A percentile compares a stretch with the other conserved stretches of the same genome.
Evolutionary conservation across 352 stramenopile species (phyloP).

Genomic region (Phytophthora gonapodyides): DNA sequence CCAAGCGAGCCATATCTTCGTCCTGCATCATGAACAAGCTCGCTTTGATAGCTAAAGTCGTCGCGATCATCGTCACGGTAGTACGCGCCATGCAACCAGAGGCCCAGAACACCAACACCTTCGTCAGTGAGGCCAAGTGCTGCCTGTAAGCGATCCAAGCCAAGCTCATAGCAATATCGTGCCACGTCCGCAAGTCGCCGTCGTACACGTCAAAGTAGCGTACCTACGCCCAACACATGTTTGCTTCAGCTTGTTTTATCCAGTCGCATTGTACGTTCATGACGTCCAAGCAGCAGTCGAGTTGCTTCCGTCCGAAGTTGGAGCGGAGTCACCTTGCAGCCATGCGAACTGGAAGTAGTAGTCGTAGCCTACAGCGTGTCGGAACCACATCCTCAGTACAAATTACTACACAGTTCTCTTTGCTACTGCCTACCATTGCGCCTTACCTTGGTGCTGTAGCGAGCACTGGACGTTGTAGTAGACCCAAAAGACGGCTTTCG

Average conservation of each 20-base stretch:
- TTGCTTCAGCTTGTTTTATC: neutral
- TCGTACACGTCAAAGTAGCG: too few species aligned
- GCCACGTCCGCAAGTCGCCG: too few species aligned
- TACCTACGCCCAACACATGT: too few species aligned
- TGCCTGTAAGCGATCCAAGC: conserved; percentile 12
- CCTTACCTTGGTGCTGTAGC: conserved; percentile 31
- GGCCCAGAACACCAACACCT: neutral
- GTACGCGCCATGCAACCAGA: neutral
- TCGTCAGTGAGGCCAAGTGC: conserved; percentile 20
- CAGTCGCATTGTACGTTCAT: neutral
- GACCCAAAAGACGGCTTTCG: conserved; percentile 42
- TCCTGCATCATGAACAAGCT: conserved; percentile 15
- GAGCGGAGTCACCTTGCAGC: conserved; percentile 14
- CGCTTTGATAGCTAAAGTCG: neutral
- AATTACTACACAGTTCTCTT: neutral
- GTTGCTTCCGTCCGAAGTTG: neutral
- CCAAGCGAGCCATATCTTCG: neutral
- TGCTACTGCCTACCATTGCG: neutral
- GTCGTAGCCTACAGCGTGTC: conserved; percentile 26
- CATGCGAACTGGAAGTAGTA: conserved; percentile 37
- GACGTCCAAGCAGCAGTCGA: neutral
- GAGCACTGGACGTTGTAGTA: conserved; percentile 32
- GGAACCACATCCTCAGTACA: neutral
- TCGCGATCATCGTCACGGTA: neutral
- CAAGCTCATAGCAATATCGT: too few species aligned